Percentiles rank a stretch among this genome's conserved stretches.
Evolutionary conservation across 129 eudicot genomes (phyloP).

Genomic region (Smallanthus sonchifolius): DNA sequence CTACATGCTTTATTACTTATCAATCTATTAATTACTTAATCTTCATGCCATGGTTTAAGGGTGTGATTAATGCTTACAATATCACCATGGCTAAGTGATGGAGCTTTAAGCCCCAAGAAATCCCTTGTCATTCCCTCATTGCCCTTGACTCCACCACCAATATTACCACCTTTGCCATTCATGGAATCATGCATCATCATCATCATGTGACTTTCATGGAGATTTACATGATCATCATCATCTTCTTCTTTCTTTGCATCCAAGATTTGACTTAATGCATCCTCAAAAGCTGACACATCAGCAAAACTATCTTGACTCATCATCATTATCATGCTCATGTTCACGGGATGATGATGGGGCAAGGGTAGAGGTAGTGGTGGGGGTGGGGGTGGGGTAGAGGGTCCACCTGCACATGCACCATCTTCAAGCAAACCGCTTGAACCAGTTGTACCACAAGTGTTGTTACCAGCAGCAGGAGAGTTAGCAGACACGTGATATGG

Average conservation of each 20-base stretch:
- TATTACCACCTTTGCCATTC: conserved; percentile 13
- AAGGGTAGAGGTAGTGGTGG: background rate
- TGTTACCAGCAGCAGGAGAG: conserved; percentile 27
- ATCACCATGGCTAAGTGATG: conserved; percentile 41
- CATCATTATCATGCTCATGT: conserved; percentile 29
- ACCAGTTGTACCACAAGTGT: conserved; percentile 30
- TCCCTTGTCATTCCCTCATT: conserved; percentile 77
- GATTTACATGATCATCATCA: background rate
- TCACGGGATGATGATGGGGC: conserved; percentile 26
- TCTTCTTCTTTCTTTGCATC: conserved; percentile 34
- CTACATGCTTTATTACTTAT: background rate
- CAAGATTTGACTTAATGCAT: conserved; percentile 52
- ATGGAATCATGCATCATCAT: background rate
- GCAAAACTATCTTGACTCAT: conserved; percentile 29
- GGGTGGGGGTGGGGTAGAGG: conserved; percentile 17
- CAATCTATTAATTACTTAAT: conserved; percentile 11
- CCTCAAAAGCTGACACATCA: conserved; percentile 47
- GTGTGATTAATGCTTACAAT: conserved; percentile 31
- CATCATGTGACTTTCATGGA: conserved; percentile 19
- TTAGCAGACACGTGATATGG: conserved; percentile 72
- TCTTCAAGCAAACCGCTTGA: conserved; percentile 43
- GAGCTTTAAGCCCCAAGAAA: conserved; percentile 73
- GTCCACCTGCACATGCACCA: conserved; percentile 33
- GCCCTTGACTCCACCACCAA: conserved; percentile 30
- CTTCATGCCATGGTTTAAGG: conserved; percentile 46